Percentiles rank a stretch among this genome's conserved stretches.
Evolutionary conservation across 2,329 filamentous ascomycete genomes (phyloP).

Genomic region (Aspergillus sp.): DNA sequence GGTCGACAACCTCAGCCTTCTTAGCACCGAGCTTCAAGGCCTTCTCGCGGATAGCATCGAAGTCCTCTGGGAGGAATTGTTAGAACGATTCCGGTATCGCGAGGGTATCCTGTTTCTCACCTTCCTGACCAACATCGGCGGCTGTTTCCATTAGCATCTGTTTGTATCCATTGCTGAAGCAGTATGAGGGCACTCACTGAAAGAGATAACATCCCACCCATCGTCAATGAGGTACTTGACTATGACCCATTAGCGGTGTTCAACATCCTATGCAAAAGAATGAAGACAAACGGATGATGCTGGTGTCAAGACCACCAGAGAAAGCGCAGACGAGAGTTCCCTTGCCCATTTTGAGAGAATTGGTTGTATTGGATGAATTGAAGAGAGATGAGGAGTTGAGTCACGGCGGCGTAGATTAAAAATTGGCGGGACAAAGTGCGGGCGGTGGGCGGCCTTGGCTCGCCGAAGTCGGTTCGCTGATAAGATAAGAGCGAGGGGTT

Average conservation of each 20-base stretch:
- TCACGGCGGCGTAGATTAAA: constrained; percentile 2
- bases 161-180: neutral
- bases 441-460: neutral
- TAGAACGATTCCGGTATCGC: neutral
- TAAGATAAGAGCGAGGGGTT: neutral
- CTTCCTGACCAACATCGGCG: constrained; percentile 67
- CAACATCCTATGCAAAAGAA: constrained; percentile 13
- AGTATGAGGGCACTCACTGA: constrained; percentile 33
- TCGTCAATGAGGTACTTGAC: constrained; percentile 44
- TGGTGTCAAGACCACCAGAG: constrained; percentile 52
- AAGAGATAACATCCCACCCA: constrained; percentile 56
- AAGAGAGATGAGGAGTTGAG: neutral
- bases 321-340: constrained; percentile 9
- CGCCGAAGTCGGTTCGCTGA: neutral
- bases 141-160: constrained; percentile 31
- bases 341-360: constrained; percentile 18
- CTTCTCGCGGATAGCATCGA: constrained; percentile 65
- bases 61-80: constrained; percentile 52
- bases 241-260: constrained; percentile 16
- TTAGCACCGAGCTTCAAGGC: constrained; percentile 62
- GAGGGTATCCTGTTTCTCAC: constrained; percentile 17
- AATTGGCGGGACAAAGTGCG: constrained; percentile 1
- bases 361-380: constrained; percentile 1
- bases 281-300: constrained; percentile 44
- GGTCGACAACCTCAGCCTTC: constrained; percentile 57